phyloP scores from a whole-genome alignment of 345 rosid species.

The Clarkia xantiana region DNA sequence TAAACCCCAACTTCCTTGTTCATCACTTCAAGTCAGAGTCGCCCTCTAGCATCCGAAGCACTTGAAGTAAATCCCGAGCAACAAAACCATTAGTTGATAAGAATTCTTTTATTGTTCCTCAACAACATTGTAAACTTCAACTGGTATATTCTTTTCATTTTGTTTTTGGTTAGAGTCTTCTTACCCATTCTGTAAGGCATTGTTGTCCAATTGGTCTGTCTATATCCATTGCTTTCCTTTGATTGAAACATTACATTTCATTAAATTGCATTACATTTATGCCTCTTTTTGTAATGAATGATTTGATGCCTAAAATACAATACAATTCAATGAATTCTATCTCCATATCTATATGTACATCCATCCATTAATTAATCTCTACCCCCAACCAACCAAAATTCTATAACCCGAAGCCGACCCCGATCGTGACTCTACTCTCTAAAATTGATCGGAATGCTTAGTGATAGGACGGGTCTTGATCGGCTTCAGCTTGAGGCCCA shows the following conservation, averaged over 20 bases:
- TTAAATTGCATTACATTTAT: too few relatives aligned
- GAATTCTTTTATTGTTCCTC: too few relatives aligned
- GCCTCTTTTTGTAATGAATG: too few relatives aligned
- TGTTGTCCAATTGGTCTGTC: slow-evolving; percentile 84
- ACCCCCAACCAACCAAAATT: too few relatives aligned
- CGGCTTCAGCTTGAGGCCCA: slow-evolving; percentile 99
- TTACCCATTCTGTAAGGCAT: slow-evolving; percentile 95
- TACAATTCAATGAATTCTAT: too few relatives aligned
- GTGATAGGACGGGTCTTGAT: slow-evolving; percentile 50
- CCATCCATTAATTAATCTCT: too few relatives aligned
- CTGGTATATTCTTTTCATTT: not conserved
- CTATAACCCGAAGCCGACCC: too few relatives aligned
- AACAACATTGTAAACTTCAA: not conserved
- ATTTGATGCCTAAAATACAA: too few relatives aligned
- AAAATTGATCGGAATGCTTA: too few relatives aligned
- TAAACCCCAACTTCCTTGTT: slow-evolving; percentile 3
- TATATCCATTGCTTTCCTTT: slow-evolving; percentile 91
- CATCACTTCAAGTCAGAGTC: slow-evolving; percentile 28
- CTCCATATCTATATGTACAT: too few relatives aligned
- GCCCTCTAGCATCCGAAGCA: slow-evolving; percentile 77
- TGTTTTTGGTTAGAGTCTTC: not conserved
- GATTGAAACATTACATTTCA: slow-evolving; percentile 22
- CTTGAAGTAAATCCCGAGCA: slow-evolving; percentile 25
- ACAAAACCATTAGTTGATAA: not conserved
- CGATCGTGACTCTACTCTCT: too few relatives aligned